Percentiles rank a stretch among this genome's conserved stretches.
These are phyloP conservation scores for Cordyceps tenuipes DNA, from an alignment of 2,329 filamentous ascomycete genomes.

Conservation along the genomic window DNA sequence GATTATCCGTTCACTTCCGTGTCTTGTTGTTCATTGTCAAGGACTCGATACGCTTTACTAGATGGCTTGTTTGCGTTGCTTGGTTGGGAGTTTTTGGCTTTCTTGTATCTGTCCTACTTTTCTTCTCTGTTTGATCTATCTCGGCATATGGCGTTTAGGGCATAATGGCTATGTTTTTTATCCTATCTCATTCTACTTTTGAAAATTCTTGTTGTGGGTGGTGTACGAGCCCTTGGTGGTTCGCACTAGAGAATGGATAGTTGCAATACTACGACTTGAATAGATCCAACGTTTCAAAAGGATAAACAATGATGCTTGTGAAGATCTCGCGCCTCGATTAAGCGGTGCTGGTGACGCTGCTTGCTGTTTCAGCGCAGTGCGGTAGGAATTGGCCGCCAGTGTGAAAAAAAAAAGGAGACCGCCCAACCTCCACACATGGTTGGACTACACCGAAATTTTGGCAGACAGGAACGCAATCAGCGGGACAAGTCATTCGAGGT, in stretches of 20 bases:
- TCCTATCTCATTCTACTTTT: conserved; percentile 2
- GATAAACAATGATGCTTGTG: not conserved
- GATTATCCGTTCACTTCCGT: not conserved
- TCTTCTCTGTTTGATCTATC: conserved; percentile 1
- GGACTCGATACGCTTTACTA: conserved; percentile 9
- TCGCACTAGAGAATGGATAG: not conserved
- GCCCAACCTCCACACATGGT: too few species aligned
- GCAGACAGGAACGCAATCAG: too few species aligned
- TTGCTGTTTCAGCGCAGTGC: not conserved
- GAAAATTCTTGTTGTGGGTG: not conserved
- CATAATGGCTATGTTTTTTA: conserved; percentile 8
- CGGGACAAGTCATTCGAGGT: not conserved
- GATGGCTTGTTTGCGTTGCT: conserved; percentile 11
- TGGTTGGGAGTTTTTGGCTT: conserved; percentile 10
- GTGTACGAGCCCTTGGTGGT: not conserved
- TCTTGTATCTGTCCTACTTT: not conserved
- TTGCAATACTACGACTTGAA: not conserved
- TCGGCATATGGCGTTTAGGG: conserved; percentile 12
- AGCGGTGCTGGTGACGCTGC: not conserved
- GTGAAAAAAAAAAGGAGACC: too few species aligned
- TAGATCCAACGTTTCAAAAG: not conserved
- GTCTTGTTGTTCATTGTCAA: not conserved
- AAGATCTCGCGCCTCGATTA: too few species aligned
- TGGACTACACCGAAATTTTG: too few species aligned
- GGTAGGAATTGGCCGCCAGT: too few species aligned